phyloP scores from a whole-genome alignment of 768 basidiomycete species.

The Pleurotus ostreatus region DNA sequence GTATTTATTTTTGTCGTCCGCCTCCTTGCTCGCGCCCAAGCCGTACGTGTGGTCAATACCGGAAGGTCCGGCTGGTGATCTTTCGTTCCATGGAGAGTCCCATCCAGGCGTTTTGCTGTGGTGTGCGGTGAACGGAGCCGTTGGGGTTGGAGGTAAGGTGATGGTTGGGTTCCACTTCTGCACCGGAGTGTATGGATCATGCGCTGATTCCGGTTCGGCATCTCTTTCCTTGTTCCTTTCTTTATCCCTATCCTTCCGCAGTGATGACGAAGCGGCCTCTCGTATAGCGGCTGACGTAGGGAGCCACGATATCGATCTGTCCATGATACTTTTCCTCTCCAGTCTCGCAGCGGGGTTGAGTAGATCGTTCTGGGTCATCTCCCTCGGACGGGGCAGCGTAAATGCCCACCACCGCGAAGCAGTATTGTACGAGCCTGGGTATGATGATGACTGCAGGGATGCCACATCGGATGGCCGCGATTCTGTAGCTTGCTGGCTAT shows the following conservation, averaged over 20 bases:
- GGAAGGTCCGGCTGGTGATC: slow-evolving; percentile 23
- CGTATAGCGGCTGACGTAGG: slow-evolving; percentile 30
- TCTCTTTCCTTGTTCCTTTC: slow-evolving; percentile 17
- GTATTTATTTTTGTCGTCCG: slow-evolving; percentile 22
- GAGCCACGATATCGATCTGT: slow-evolving; percentile 50
- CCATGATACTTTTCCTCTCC: slow-evolving; percentile 31
- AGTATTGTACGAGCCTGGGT: slow-evolving; percentile 13
- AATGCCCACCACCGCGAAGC: slow-evolving; percentile 75
- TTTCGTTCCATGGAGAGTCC: slow-evolving; percentile 65
- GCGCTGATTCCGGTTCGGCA: slow-evolving; percentile 9
- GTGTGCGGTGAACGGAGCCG: slow-evolving; percentile 47
- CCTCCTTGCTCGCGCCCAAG: slow-evolving; percentile 22
- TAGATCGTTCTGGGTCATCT: slow-evolving; percentile 15
- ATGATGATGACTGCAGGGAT: slow-evolving; percentile 46
- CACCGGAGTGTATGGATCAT: slow-evolving; percentile 7
- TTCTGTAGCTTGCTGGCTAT: slow-evolving; percentile 28
- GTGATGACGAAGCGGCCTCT: slow-evolving; percentile 27
- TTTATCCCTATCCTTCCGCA: slow-evolving; percentile 31
- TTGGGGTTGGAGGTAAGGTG: slow-evolving; percentile 25
- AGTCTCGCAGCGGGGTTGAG: slow-evolving; percentile 25
- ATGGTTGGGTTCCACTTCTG: slow-evolving; percentile 21
- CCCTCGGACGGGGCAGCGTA: slow-evolving; percentile 47
- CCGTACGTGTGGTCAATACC: slow-evolving; percentile 18
- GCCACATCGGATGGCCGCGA: slow-evolving; percentile 47
- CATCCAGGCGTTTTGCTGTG: slow-evolving; percentile 60